Evolutionary conservation across 352 stramenopile species (phyloP).

Genomic region (Thraustochytrium striatum): DNA sequence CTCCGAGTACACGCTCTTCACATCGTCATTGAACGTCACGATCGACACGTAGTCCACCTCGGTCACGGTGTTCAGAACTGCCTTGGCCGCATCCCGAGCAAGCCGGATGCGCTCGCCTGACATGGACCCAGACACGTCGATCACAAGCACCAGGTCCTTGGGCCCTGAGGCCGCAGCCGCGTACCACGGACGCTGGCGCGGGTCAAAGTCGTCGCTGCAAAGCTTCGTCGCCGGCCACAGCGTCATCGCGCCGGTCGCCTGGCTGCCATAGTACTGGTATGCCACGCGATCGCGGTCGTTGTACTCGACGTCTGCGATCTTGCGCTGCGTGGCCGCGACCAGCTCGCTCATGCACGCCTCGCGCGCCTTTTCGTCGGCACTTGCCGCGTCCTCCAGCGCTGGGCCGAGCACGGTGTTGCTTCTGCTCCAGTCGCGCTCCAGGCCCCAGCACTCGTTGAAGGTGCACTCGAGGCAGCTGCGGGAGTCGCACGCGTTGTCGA

Average conservation of each 20-base stretch:
- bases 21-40: not conserved
- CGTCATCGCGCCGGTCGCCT: not conserved
- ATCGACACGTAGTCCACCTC: not conserved
- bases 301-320: not conserved
- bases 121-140: slow-evolving; percentile 58
- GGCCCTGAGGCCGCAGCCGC: slow-evolving; percentile 57
- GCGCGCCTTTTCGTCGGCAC: not conserved
- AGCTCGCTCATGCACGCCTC: not conserved
- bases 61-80: not conserved
- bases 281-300: not conserved
- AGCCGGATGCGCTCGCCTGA: not conserved
- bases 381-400: not conserved
- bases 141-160: slow-evolving; percentile 61
- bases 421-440: not conserved
- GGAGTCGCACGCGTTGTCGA: not conserved
- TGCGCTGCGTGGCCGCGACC: not conserved
- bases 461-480: not conserved
- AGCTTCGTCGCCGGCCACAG: not conserved
- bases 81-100: not conserved
- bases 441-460: not conserved
- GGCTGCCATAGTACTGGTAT: not conserved
- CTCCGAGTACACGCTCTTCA: not conserved
- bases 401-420: not conserved
- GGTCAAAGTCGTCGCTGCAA: slow-evolving; percentile 53
- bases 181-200: slow-evolving; percentile 58